Evolutionary conservation across 257 asterid genomes (phyloP), one percentile per base, ranked within the genome.

Genomic region (Scutellaria barbata): DNA sequence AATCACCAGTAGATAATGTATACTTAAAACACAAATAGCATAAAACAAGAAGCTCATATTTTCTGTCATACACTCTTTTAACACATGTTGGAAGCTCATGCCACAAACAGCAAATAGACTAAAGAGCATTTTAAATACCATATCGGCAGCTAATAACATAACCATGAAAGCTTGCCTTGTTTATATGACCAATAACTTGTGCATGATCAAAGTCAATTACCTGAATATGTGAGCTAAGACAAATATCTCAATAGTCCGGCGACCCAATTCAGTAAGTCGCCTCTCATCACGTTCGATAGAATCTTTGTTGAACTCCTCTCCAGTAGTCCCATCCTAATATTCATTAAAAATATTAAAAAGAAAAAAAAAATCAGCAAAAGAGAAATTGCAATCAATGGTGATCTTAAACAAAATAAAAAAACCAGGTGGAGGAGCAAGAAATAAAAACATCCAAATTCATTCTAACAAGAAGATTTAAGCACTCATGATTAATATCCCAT

Each of bases 211-310:
- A 18, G 65, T 63, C 3, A 39, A 45, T 42, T 83, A 91, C 99
- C 96, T 95, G 84, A 89, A 95, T 65, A 95, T 85, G 73, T 95
- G 96, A 67, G 87, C 90, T 20, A 95, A 83, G 69, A 89, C 86
- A 75, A 89, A 89, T 77, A 88, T 88, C 82, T 95, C 99, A 69
- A 95, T 88, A 69, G 99, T 95, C 68, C 96, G 88, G 42, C 98
- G 92, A 66, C 99, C 99, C 78, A 95, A 83, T 79, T 89, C 96
- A 78, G 98, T 89, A 50, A 95, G 90, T 59, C 98, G 85, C 81
- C 95, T 89, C 87, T 92, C 96, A 56, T 89, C 98, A 40, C 90
- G 85, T 66, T 86, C 96, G 69, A 87, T 78, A 69, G 92, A 86
- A 78, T 92, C 95, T 80, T 84, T 86, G 79, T 81, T 89, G 59